Evolutionary conservation across 2,329 filamentous ascomycete species (phyloP).

Genomic region (Cercospora brassicicola): DNA sequence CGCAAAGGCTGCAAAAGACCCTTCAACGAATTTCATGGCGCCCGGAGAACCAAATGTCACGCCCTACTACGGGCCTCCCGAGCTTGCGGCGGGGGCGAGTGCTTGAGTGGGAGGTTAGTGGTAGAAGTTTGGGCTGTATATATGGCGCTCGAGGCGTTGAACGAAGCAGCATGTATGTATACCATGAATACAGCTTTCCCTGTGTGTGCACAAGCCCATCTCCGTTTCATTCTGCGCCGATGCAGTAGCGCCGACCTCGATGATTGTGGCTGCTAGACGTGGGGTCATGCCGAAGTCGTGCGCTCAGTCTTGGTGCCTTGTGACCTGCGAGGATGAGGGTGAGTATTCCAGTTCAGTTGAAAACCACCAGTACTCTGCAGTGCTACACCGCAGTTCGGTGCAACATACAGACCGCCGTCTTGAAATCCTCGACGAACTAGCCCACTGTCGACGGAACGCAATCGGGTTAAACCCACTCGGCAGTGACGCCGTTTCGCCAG

Average conservation of each 20-base stretch:
- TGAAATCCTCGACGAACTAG: not conserved
- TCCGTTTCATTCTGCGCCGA: not conserved
- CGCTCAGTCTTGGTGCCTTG: not conserved
- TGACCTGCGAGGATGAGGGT: not conserved
- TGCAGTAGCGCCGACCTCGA: not conserved
- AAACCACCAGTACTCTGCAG: not conserved
- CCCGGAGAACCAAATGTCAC: constrained; percentile 44
- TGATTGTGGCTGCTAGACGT: not conserved
- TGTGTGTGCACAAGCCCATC: constrained; percentile 2
- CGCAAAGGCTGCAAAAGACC: constrained; percentile 68
- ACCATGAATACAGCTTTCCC: constrained; percentile 18
- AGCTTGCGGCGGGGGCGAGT: constrained; percentile 27
- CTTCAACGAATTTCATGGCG: constrained; percentile 54
- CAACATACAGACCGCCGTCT: not conserved
- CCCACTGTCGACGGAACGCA: not conserved
- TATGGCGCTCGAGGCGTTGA: constrained; percentile 25
- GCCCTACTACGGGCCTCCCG: constrained; percentile 43
- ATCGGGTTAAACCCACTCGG: not conserved
- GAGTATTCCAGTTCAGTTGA: not conserved
- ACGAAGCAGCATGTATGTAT: constrained; percentile 22
- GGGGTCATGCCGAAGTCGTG: not conserved
- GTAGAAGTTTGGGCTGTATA: constrained; percentile 19
- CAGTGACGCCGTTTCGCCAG: not conserved
- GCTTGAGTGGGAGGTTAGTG: constrained; percentile 18
- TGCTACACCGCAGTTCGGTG: not conserved